phyloP scores from a whole-genome alignment of 2,329 filamentous ascomycete genomes.

The Ceratocystiopsis brevicomis region DNA sequence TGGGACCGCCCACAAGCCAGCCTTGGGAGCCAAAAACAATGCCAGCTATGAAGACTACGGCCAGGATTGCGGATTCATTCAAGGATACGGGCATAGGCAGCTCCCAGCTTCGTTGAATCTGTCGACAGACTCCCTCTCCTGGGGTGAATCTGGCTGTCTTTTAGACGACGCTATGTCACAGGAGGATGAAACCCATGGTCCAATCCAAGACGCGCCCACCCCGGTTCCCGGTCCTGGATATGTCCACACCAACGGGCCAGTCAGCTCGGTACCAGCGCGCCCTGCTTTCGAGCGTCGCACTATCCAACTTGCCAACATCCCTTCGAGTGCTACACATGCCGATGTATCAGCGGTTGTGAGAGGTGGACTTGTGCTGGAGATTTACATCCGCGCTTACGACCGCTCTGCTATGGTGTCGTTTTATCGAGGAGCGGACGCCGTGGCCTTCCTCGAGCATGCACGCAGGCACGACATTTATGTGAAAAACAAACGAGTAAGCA shows the following conservation, averaged over 20 bases:
- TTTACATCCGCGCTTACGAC: slow-evolving; percentile 42
- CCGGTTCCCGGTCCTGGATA: neutral
- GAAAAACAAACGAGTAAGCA: slow-evolving; percentile 40
- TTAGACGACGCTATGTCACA: neutral
- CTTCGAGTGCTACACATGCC: slow-evolving; percentile 40
- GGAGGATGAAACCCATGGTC: neutral
- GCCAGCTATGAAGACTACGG: too few relatives aligned
- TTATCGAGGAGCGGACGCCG: slow-evolving; percentile 40
- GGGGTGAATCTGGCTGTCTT: too few relatives aligned
- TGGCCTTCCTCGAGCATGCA: slow-evolving; percentile 43
- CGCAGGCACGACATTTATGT: slow-evolving; percentile 50
- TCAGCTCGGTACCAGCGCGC: neutral
- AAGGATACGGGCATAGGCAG: too few relatives aligned
- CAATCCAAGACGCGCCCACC: neutral
- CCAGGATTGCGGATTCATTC: too few relatives aligned
- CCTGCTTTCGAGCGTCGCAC: slow-evolving; percentile 30
- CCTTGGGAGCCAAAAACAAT: too few relatives aligned
- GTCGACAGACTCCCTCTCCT: too few relatives aligned
- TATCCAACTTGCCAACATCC: slow-evolving; percentile 41
- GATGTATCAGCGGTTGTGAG: slow-evolving; percentile 47
- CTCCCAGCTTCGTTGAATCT: too few relatives aligned
- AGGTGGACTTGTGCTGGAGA: slow-evolving; percentile 51
- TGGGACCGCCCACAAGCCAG: too few relatives aligned
- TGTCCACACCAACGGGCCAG: neutral
- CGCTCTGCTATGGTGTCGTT: slow-evolving; percentile 51